A percentile compares a stretch with the other conserved stretches of the same genome.
These are phyloP conservation scores for Paramarasmius palmivorus DNA, from an alignment of 1,284 basidiomycete species.

Conservation along the genomic window DNA sequence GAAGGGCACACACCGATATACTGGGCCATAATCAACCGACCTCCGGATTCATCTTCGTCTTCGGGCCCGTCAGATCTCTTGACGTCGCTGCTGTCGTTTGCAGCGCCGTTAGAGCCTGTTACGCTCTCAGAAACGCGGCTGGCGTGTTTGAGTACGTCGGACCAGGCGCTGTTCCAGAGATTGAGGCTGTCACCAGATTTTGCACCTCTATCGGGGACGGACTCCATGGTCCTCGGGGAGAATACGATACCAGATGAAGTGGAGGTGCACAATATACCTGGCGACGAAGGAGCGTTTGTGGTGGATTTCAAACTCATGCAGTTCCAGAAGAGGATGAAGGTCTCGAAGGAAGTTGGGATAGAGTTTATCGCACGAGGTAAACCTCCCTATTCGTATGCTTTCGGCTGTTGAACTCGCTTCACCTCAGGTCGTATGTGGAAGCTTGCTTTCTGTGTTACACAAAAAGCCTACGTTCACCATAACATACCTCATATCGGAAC, in stretches of 20 bases:
- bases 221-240: slow-evolving; percentile 59
- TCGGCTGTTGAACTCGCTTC: neutral
- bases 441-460: slow-evolving; percentile 49
- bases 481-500: slow-evolving; percentile 36
- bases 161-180: slow-evolving; percentile 64
- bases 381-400: slow-evolving; percentile 16
- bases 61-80: slow-evolving; percentile 45
- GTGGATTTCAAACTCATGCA: slow-evolving; percentile 53
- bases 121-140: slow-evolving; percentile 59
- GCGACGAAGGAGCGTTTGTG: slow-evolving; percentile 55
- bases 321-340: slow-evolving; percentile 73
- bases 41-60: slow-evolving; percentile 32
- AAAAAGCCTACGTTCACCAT: slow-evolving; percentile 18
- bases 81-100: slow-evolving; percentile 50
- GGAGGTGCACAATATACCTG: slow-evolving; percentile 45
- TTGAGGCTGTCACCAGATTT: slow-evolving; percentile 51
- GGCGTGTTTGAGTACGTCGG: slow-evolving; percentile 63
- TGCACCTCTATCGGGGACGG: slow-evolving; percentile 49
- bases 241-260: slow-evolving; percentile 53
- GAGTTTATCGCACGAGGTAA: slow-evolving; percentile 74
- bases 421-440: slow-evolving; percentile 62
- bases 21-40: slow-evolving; percentile 69
- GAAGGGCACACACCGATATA: slow-evolving; percentile 66
- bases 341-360: slow-evolving; percentile 49
- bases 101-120: slow-evolving; percentile 48